These are phyloP conservation scores for Nemania sp. DNA, from an alignment of 2,329 filamentous ascomycete genomes.

Conservation along the genomic window DNA sequence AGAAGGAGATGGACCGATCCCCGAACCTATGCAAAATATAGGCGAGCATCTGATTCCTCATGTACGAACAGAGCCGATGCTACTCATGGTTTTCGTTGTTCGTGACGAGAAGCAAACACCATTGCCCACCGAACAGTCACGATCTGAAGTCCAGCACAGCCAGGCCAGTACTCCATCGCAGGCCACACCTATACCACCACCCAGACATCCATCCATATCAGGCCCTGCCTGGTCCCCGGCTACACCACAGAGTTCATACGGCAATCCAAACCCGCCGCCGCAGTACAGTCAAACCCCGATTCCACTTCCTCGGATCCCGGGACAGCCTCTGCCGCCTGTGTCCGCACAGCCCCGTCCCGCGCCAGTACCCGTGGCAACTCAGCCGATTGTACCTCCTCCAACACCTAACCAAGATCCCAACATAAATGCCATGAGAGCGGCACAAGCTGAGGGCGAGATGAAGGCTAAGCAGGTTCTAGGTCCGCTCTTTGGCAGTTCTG, in stretches of 20 bases:
- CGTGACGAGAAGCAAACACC: constrained; percentile 57
- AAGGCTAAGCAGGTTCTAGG: constrained; percentile 68
- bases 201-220: constrained; percentile 52
- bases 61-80: constrained; percentile 70
- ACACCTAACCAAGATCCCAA: constrained; percentile 41
- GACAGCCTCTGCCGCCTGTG: constrained; percentile 33
- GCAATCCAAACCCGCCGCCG: constrained; percentile 26
- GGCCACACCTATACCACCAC: constrained; percentile 40
- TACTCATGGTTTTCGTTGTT: constrained; percentile 85
- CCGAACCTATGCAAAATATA: constrained; percentile 87
- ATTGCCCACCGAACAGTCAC: constrained; percentile 36
- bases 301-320: constrained; percentile 39
- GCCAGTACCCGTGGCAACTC: constrained; percentile 10
- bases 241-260: constrained; percentile 44
- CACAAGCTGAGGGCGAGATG: constrained; percentile 56
- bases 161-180: constrained; percentile 37
- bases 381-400: constrained; percentile 24
- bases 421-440: constrained; percentile 44
- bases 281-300: constrained; percentile 41
- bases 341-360: constrained; percentile 18
- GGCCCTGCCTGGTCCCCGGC: constrained; percentile 60
- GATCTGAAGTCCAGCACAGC: constrained; percentile 28
- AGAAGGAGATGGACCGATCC: constrained; percentile 69
- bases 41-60: constrained; percentile 79
- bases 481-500: constrained; percentile 62